Evolutionary conservation across 2,329 filamentous ascomycete species (phyloP).

Genomic region (Beauveria brongniartii): DNA sequence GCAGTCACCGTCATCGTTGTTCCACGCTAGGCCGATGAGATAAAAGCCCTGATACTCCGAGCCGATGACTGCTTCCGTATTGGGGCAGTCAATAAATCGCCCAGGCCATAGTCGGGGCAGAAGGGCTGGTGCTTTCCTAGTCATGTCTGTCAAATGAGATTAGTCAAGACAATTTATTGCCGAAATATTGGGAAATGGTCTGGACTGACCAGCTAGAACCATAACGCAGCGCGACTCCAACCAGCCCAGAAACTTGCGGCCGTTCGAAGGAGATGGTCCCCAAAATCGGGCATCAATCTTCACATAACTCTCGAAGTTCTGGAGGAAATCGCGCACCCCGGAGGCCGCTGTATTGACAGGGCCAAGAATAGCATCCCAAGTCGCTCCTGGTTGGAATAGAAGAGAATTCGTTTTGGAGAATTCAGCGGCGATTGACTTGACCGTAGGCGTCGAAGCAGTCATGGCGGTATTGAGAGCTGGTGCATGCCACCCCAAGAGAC

Average conservation of each 20-base stretch:
- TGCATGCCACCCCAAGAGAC: constrained; percentile 53
- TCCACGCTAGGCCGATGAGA: constrained; percentile 47
- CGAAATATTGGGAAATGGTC: background rate
- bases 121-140: constrained; percentile 41
- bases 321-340: constrained; percentile 41
- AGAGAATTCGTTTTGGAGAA: constrained; percentile 37
- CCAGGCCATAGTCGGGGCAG: constrained; percentile 55
- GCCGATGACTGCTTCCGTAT: constrained; percentile 17
- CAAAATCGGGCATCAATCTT: constrained; percentile 59
- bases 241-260: constrained; percentile 52
- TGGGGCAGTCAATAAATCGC: constrained; percentile 38
- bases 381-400: constrained; percentile 27
- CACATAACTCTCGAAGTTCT: constrained; percentile 44
- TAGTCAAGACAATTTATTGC: background rate
- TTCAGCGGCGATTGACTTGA: constrained; percentile 43
- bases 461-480: constrained; percentile 53
- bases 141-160: constrained; percentile 35
- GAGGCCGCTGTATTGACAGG: background rate
- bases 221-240: constrained; percentile 52
- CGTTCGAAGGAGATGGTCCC: constrained; percentile 48
- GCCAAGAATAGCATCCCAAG: constrained; percentile 37
- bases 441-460: constrained; percentile 44
- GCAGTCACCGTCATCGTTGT: constrained; percentile 16
- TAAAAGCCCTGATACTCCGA: constrained; percentile 53
- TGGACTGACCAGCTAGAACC: constrained; percentile 46